These are phyloP conservation scores for Leptographium radiaticola DNA, from an alignment of 2,329 filamentous ascomycete genomes.

Conservation along the genomic window DNA sequence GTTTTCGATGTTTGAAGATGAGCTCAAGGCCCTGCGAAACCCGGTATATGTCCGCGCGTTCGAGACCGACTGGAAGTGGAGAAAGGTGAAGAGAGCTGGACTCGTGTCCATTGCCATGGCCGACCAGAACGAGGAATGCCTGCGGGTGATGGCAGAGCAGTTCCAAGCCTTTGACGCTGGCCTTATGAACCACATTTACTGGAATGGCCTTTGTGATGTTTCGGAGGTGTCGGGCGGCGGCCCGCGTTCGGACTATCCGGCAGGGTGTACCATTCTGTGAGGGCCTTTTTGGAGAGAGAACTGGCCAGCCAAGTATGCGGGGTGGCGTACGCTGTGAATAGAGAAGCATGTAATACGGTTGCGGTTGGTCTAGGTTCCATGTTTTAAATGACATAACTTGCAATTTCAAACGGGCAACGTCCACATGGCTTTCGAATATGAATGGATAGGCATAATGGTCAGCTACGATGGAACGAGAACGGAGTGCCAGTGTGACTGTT, in stretches of 20 bases:
- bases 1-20: slow-evolving; percentile 17
- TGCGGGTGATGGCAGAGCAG: slow-evolving; percentile 17
- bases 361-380: too few relatives aligned
- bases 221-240: background rate
- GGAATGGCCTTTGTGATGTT: slow-evolving; percentile 10
- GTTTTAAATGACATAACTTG: too few relatives aligned
- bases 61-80: slow-evolving; percentile 10
- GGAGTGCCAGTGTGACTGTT: too few relatives aligned
- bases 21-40: slow-evolving; percentile 15
- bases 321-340: too few relatives aligned
- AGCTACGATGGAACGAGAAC: too few relatives aligned
- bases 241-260: background rate
- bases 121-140: slow-evolving; percentile 17
- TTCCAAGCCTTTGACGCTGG: slow-evolving; percentile 12
- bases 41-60: slow-evolving; percentile 18
- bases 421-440: too few relatives aligned
- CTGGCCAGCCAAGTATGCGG: too few relatives aligned
- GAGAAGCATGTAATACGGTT: too few relatives aligned
- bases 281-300: background rate
- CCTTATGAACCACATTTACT: slow-evolving; percentile 20
- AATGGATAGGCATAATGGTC: too few relatives aligned
- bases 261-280: background rate
- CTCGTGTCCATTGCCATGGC: slow-evolving; percentile 12
- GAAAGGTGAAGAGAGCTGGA: background rate
- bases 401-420: too few relatives aligned